These are phyloP conservation scores for Corylus avellana DNA, from an alignment of 306 rosid genomes.

Conservation along the genomic window DNA sequence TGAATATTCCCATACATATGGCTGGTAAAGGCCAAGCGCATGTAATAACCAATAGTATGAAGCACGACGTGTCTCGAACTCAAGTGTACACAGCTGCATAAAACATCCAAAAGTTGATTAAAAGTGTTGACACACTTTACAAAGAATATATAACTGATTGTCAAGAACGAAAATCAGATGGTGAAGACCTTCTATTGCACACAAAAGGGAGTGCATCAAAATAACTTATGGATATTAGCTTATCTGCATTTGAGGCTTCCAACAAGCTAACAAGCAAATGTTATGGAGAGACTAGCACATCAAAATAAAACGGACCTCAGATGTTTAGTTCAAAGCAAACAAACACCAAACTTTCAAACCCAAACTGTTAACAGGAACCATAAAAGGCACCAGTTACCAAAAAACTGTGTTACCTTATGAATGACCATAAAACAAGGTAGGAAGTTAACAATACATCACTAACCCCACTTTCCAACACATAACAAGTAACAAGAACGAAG, in stretches of 20 bases:
- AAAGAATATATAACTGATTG: conserved; percentile 1
- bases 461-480: neutral
- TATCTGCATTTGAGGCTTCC: neutral
- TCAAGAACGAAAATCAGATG: neutral
- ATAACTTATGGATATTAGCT: neutral
- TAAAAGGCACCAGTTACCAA: neutral
- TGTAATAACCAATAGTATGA: conserved; percentile 95
- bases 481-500: neutral
- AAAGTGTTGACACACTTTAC: conserved; percentile 14
- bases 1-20: conserved; percentile 97
- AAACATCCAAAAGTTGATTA: conserved; percentile 19
- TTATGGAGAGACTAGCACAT: neutral
- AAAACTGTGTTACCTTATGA: neutral
- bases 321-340: neutral
- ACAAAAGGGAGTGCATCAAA: neutral
- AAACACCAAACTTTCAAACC: neutral
- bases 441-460: neutral
- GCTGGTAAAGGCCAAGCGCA: conserved; percentile 73
- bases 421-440: neutral
- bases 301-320: neutral
- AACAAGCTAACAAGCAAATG: neutral
- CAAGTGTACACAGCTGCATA: conserved; percentile 89
- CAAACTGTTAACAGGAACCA: neutral
- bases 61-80: conserved; percentile 98
- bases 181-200: neutral